These are phyloP conservation scores for Metschnikowia similis DNA, from an alignment of 805 yeast genomes.

Conservation along the genomic window DNA sequence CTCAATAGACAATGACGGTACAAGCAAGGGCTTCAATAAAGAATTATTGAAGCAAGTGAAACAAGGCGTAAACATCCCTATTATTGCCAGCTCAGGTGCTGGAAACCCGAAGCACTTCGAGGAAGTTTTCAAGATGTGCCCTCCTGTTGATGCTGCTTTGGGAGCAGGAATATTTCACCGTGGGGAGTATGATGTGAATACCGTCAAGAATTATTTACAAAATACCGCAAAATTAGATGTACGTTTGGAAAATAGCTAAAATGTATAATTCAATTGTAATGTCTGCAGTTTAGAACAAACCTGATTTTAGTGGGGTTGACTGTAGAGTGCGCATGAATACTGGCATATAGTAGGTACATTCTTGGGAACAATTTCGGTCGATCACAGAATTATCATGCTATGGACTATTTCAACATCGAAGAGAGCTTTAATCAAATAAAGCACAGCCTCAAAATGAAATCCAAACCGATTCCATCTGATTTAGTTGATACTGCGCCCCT, in stretches of 20 bases:
- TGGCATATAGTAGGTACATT: background rate
- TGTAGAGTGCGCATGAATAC: background rate
- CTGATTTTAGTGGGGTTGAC: background rate
- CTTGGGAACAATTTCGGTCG: background rate
- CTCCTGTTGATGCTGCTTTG: constrained; percentile 90
- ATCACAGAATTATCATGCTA: constrained; percentile 1
- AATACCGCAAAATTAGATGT: constrained; percentile 58
- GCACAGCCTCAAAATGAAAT: background rate
- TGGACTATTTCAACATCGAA: background rate
- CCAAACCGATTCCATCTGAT: background rate
- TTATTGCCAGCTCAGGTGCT: constrained; percentile 97
- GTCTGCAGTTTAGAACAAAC: background rate
- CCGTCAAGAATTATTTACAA: constrained; percentile 69
- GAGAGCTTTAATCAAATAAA: background rate
- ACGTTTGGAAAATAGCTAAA: constrained; percentile 49
- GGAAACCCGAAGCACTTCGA: constrained; percentile 89
- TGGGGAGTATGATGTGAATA: constrained; percentile 81
- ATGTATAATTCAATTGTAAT: too few relatives aligned
- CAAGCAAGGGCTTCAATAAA: constrained; percentile 89
- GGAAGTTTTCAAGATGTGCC: constrained; percentile 71
- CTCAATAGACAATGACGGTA: constrained; percentile 96
- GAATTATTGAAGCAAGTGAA: constrained; percentile 81
- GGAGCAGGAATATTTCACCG: constrained; percentile 99
- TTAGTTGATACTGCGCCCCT: background rate
- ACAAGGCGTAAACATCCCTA: constrained; percentile 76